Conservation (phyloP, 805 yeast genomes). For the Clavispora fructus region DNA sequence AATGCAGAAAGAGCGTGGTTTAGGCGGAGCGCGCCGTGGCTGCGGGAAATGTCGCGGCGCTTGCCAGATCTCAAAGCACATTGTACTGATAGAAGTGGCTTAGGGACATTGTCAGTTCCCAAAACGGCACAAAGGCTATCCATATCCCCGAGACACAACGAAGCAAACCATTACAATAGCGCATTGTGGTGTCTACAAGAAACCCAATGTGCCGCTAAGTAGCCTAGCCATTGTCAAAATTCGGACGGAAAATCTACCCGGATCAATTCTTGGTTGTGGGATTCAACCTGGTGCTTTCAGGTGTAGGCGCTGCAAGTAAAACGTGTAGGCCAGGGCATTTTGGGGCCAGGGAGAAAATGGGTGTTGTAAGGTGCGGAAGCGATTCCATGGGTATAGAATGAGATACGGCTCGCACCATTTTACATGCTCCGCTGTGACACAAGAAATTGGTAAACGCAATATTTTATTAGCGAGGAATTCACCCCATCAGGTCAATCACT, state of each 20-base stretch:
- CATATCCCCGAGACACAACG: neutral
- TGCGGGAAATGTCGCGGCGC: neutral
- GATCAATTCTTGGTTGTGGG: no score
- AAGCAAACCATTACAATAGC: neutral
- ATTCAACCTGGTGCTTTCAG: no score
- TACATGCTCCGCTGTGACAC: neutral
- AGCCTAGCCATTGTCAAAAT: no score
- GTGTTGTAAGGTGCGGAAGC: no score
- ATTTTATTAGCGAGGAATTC: no score
- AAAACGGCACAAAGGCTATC: neutral
- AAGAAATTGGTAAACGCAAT: no score
- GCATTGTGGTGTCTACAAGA: neutral
- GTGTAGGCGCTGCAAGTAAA: no score
- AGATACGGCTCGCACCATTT: neutral
- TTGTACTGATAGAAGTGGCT: neutral
- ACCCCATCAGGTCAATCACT: no score
- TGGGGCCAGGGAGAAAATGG: no score
- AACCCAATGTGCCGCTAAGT: no score
- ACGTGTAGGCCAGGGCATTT: no score
- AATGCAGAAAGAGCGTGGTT: neutral
- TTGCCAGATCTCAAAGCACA: neutral
- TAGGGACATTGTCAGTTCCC: neutral
- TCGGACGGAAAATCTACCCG: no score
- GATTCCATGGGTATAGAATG: neutral
- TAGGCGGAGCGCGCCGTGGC: neutral